Conservation (phyloP, 106 monocot species). For the Chionographis japonica region DNA sequence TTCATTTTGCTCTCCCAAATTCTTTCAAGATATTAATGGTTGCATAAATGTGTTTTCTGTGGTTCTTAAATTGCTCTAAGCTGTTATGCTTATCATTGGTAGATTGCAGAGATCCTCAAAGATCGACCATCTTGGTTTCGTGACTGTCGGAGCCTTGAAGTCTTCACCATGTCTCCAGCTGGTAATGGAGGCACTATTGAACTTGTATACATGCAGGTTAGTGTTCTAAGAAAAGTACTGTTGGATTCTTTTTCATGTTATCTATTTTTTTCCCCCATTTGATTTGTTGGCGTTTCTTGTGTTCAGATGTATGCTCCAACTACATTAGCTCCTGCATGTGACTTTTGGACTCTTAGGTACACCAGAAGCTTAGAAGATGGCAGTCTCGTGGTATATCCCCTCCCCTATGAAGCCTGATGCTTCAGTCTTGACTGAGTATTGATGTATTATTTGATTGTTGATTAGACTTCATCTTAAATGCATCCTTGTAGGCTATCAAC, state of each 20-base stretch:
- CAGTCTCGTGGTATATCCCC: slow-evolving; percentile 71
- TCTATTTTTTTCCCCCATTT: background rate
- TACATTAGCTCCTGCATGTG: slow-evolving; percentile 86
- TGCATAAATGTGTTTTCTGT: background rate
- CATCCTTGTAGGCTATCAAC: too few species aligned
- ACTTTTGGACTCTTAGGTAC: slow-evolving; percentile 92
- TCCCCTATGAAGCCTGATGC: background rate
- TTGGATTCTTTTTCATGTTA: background rate
- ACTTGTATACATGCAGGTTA: slow-evolving; percentile 90
- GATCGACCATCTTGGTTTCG: slow-evolving; percentile 90
- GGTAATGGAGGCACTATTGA: slow-evolving; percentile 95
- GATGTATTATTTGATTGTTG: background rate
- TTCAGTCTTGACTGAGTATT: background rate
- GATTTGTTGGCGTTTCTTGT: background rate
- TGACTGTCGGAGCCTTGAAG: slow-evolving; percentile 77
- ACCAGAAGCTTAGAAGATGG: slow-evolving; percentile 81
- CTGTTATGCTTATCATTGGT: slow-evolving; percentile 4
- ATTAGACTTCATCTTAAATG: background rate
- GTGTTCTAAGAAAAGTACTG: background rate
- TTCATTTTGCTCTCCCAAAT: too few species aligned
- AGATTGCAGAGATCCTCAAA: slow-evolving; percentile 92
- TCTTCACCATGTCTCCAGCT: slow-evolving; percentile 71
- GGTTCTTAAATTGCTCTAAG: background rate
- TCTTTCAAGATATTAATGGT: too few species aligned
- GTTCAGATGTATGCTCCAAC: slow-evolving; percentile 91